Evolutionary conservation across 2,329 filamentous ascomycete genomes (phyloP), one percentile per base, ranked within the genome.

Genomic region (Cytospora piceae): DNA sequence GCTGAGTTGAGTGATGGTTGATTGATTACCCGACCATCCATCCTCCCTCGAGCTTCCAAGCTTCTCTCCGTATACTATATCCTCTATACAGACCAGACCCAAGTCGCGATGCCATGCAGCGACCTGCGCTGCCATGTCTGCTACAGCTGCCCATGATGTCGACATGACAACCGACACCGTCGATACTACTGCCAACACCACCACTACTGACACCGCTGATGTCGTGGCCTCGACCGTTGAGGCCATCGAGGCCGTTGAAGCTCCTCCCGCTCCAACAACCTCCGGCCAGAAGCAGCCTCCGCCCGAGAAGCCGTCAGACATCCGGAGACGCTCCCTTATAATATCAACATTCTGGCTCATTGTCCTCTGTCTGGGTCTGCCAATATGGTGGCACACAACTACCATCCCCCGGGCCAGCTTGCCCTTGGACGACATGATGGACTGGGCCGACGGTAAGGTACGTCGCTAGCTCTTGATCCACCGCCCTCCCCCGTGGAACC

Each of bases 311-410:
- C 79, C 85, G 24, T 83, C 89, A 70, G 88, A 90, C 69, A 81
- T 90, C 60, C 86, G 85, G 74, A 86, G 90, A 65, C 89, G 95
- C 63, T 86, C 87, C 57, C 82, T 83, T 68, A 90, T 98, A 59
- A 88, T 99, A 68, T 76, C 91, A 68, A 94, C 94, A 11, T 98
- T 97, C 77, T 99, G 95, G 95, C 81, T 88, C 6, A 87, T 98
- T 46, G 92, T 96, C 8, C 75, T 96, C 8, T 85, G 90, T 34
- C 79, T 99, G 7, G 95, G 95, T 3, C 77, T 99, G 70, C 95
- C 95, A 65, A 90, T 96, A 85, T 99, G 95, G 95, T 96, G 93
- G 88, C 89, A 88, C 76, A 98, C 95, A 0, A 99, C 95, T 4
- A 90, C 91, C 0, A 96, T 98, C 63, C 94, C 96, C 77, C 87